phyloP scores from a whole-genome alignment of 2,329 filamentous ascomycete genomes.

The Xylariaceae sp. region DNA sequence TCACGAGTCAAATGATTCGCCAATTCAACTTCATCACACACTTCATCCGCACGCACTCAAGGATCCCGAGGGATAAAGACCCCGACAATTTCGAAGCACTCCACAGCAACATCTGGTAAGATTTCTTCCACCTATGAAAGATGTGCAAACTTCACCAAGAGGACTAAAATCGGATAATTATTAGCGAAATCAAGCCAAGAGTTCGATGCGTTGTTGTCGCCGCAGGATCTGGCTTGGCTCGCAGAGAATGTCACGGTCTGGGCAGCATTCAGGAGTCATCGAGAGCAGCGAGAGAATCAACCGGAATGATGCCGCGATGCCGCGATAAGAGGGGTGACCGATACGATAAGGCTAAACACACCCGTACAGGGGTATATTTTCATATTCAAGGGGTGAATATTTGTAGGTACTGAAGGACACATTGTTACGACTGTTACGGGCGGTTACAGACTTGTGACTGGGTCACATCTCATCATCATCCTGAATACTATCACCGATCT shows the following conservation, averaged over 20 bases:
- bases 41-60: not conserved
- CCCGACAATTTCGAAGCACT: not conserved
- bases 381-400: too few species aligned
- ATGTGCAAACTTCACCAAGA: too few species aligned
- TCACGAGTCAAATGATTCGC: not conserved
- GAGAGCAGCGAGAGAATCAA: too few species aligned
- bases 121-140: slow-evolving; percentile 12
- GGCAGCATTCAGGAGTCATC: too few species aligned
- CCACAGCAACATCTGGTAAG: not conserved
- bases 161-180: too few species aligned
- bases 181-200: slow-evolving; percentile 1
- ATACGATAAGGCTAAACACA: too few species aligned
- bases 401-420: not conserved
- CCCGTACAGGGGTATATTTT: too few species aligned
- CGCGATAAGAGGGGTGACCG: too few species aligned
- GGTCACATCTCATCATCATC: not conserved
- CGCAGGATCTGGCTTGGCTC: not conserved
- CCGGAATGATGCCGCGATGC: too few species aligned
- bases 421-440: too few species aligned
- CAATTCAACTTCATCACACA: not conserved
- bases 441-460: too few species aligned
- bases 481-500: not conserved
- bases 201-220: not conserved
- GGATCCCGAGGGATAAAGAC: not conserved
- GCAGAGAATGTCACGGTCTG: not conserved